Conservation (phyloP, 2,329 filamentous ascomycete species). For the Aspergillus pseudoviridinutans region DNA sequence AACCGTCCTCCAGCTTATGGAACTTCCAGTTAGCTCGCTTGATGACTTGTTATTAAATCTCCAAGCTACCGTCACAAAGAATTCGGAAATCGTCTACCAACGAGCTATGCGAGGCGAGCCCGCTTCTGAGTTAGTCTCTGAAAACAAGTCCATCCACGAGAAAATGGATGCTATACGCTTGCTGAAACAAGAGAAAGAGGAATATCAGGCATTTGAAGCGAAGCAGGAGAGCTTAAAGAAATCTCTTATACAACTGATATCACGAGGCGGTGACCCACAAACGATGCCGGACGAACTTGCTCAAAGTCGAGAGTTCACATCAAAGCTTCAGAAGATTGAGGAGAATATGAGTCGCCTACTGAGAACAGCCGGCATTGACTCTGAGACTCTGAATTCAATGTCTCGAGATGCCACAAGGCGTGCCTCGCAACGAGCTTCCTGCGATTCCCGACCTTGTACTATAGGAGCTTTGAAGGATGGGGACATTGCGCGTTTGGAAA, state of each 20-base stretch:
- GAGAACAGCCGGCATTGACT: slow-evolving; percentile 25
- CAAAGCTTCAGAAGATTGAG: slow-evolving; percentile 34
- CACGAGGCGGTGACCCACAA: slow-evolving; percentile 30
- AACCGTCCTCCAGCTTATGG: slow-evolving; percentile 29
- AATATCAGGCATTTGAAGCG: slow-evolving; percentile 24
- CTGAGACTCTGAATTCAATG: slow-evolving; percentile 6
- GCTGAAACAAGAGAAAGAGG: slow-evolving; percentile 25
- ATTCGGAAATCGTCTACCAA: slow-evolving; percentile 36
- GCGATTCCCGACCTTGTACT: neutral
- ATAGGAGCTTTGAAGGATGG: neutral
- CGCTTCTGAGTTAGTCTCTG: slow-evolving; percentile 29
- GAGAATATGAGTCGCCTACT: slow-evolving; percentile 32
- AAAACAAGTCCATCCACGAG: slow-evolving; percentile 32
- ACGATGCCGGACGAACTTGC: slow-evolving; percentile 30
- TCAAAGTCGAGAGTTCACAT: slow-evolving; percentile 29
- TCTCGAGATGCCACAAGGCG: neutral
- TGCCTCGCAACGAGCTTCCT: neutral
- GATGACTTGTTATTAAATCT: slow-evolving; percentile 25
- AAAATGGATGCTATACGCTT: slow-evolving; percentile 37
- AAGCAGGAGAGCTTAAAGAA: slow-evolving; percentile 34
- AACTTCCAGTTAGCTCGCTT: slow-evolving; percentile 23
- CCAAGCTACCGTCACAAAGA: slow-evolving; percentile 27
- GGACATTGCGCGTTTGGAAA: neutral
- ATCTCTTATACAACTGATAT: slow-evolving; percentile 32
- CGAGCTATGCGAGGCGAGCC: slow-evolving; percentile 34